These are phyloP conservation scores for Solanum sitiens DNA, from an alignment of 257 asterid species.

Conservation along the genomic window DNA sequence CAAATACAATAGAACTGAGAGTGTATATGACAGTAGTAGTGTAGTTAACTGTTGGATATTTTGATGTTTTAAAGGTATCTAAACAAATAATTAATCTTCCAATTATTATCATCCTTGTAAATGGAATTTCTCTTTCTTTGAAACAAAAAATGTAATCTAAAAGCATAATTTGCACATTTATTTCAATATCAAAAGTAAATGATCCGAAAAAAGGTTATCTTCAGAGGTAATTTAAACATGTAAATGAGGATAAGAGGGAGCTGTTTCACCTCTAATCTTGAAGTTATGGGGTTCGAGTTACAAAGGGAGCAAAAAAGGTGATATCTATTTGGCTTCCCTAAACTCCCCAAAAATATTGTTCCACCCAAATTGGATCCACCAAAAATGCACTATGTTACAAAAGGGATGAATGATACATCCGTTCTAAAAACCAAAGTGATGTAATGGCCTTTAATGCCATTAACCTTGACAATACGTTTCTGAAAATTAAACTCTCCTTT, in stretches of 20 bases:
- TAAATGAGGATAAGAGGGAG: no score
- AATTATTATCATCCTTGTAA: not conserved
- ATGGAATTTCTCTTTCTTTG: not conserved
- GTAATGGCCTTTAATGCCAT: no score
- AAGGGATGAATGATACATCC: no score
- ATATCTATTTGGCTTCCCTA: not conserved
- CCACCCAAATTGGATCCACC: not conserved
- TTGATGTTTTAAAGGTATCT: not conserved
- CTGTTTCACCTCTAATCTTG: no score
- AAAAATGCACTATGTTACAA: not conserved
- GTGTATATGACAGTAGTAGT: not conserved
- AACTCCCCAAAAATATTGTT: not conserved
- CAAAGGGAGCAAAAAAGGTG: not conserved
- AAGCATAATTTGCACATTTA: not conserved
- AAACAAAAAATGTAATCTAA: not conserved
- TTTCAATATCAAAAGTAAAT: not conserved
- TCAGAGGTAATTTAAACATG: not conserved
- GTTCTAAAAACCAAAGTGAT: no score
- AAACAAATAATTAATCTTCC: not conserved
- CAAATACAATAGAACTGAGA: not conserved
- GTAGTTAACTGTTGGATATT: not conserved
- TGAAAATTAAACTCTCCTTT: no score
- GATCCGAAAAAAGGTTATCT: not conserved
- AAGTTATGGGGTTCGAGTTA: no score
- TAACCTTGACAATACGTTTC: no score